A percentile compares a stretch with the other conserved stretches of the same genome.
phyloP scores from a whole-genome alignment of 2,329 filamentous ascomycete species.

The Didymella glomerata region DNA sequence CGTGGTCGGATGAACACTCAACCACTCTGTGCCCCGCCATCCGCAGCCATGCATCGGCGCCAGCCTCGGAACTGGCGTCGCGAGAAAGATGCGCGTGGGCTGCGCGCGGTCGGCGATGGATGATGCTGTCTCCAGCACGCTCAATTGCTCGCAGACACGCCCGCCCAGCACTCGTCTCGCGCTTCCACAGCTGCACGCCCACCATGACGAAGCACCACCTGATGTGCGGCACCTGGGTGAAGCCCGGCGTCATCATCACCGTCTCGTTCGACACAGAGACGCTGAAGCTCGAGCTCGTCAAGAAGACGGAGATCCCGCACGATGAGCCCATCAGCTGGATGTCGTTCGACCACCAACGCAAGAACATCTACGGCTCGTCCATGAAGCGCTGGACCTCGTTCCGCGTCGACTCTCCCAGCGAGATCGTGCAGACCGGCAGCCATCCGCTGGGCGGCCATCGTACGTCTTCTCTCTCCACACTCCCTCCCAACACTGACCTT shows the following conservation, averaged over 20 bases:
- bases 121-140: conserved; percentile 18
- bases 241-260: conserved; percentile 88
- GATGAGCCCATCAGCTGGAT: conserved; percentile 95
- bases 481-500: neutral
- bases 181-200: conserved; percentile 15
- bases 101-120: conserved; percentile 4
- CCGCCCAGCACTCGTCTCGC: conserved; percentile 1
- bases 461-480: conserved; percentile 55
- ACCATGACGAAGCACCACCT: conserved; percentile 80
- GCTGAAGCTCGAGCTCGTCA: conserved; percentile 75
- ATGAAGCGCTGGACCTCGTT: conserved; percentile 96
- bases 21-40: conserved; percentile 41
- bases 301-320: conserved; percentile 80
- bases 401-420: conserved; percentile 75
- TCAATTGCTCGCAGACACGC: conserved; percentile 9
- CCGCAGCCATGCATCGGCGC: conserved; percentile 19
- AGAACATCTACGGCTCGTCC: conserved; percentile 85
- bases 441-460: conserved; percentile 78
- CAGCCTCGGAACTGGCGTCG: conserved; percentile 21
- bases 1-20: conserved; percentile 39
- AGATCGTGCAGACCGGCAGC: conserved; percentile 77
- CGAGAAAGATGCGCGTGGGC: conserved; percentile 22
- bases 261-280: conserved; percentile 86
- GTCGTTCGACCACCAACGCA: conserved; percentile 84
- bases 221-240: conserved; percentile 92